Evolutionary conservation across 805 yeast genomes (phyloP).

Genomic region (Zygosaccharomyces siamensis): DNA sequence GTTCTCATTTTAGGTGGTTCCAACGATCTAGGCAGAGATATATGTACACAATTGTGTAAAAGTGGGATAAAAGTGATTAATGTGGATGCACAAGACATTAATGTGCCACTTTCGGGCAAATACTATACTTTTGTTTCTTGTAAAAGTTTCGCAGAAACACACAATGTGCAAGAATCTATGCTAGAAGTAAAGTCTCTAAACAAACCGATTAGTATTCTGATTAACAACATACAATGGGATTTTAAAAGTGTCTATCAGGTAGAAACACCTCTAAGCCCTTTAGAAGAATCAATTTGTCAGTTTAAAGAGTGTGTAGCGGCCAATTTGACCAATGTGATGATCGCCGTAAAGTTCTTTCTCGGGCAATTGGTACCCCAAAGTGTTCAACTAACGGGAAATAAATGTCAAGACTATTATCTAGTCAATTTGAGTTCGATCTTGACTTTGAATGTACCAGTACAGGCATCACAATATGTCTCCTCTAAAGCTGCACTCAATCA

Average conservation of each 20-base stretch:
- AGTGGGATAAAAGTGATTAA: conserved; percentile 14
- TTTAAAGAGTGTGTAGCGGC: conserved; percentile 13
- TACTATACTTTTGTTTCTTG: conserved; percentile 12
- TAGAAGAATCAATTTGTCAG: conserved; percentile 7
- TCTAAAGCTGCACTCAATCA: conserved; percentile 26
- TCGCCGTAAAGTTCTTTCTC: conserved; percentile 19
- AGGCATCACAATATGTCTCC: conserved; percentile 11
- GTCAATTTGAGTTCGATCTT: conserved; percentile 16
- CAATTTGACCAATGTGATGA: conserved; percentile 23
- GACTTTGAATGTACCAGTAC: conserved; percentile 3
- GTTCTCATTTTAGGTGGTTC: conserved; percentile 25
- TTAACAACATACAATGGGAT: conserved; percentile 22
- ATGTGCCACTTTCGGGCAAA: background rate
- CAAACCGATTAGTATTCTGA: conserved; percentile 12
- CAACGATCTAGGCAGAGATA: conserved; percentile 15
- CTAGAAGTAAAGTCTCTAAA: conserved; percentile 5
- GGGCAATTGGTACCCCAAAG: conserved; percentile 13
- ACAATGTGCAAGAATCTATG: conserved; percentile 9
- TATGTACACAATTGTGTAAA: conserved; percentile 12
- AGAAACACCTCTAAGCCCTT: background rate
- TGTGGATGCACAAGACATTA: conserved; percentile 15
- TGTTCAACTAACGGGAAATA: background rate
- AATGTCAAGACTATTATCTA: conserved; percentile 14
- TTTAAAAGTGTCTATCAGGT: conserved; percentile 4
- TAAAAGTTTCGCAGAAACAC: conserved; percentile 9